These are phyloP conservation scores for Hymenoscyphus salicellus DNA, from an alignment of 2,329 filamentous ascomycete species.

Conservation along the genomic window DNA sequence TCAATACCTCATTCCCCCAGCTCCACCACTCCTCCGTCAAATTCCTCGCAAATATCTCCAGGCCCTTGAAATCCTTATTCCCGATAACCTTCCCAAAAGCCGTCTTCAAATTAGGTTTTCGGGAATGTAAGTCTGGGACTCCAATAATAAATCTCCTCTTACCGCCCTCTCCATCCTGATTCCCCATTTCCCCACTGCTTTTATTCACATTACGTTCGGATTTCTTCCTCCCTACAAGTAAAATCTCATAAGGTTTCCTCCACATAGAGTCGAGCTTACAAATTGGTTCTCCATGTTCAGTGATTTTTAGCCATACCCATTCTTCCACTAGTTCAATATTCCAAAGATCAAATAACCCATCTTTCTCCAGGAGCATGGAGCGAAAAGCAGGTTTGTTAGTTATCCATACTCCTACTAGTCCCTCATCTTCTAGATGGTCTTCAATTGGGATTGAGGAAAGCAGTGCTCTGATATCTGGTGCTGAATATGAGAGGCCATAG, in stretches of 20 bases:
- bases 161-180: too few species aligned
- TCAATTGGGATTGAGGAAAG: conserved; percentile 57
- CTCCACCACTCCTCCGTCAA: conserved; percentile 73
- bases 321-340: conserved; percentile 63
- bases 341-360: conserved; percentile 64
- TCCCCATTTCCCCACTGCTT: too few species aligned
- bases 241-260: conserved; percentile 74
- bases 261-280: conserved; percentile 57
- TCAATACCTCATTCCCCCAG: conserved; percentile 72
- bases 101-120: conserved; percentile 69
- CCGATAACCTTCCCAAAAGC: conserved; percentile 57
- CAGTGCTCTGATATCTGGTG: conserved; percentile 46
- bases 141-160: conserved; percentile 60
- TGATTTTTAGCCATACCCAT: conserved; percentile 79
- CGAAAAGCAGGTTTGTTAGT: conserved; percentile 64
- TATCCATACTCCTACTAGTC: conserved; percentile 70
- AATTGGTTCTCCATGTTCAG: conserved; percentile 61
- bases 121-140: conserved; percentile 73
- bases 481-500: conserved; percentile 47
- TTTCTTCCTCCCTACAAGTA: conserved; percentile 53
- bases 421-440: conserved; percentile 49
- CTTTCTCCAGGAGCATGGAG: conserved; percentile 50
- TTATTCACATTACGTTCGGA: neutral
- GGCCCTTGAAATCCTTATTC: conserved; percentile 47
- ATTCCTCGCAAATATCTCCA: conserved; percentile 77